Percentiles rank a stretch among this genome's conserved stretches.
Evolutionary conservation across 2,329 filamentous ascomycete species (phyloP).

Genomic region (Neophaeococcomyces mojaviensis): DNA sequence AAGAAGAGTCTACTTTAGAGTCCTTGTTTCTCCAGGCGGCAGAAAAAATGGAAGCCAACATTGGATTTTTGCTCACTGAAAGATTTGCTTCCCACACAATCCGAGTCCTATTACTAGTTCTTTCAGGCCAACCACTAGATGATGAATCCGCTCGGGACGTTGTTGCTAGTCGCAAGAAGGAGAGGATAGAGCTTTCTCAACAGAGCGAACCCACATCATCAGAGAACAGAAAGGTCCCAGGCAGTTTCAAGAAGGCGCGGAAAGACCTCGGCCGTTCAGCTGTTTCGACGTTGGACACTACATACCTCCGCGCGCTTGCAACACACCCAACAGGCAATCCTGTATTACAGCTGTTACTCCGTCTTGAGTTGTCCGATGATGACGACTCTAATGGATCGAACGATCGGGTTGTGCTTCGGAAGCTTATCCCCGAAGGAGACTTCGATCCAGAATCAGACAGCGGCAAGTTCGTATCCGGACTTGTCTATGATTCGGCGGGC

Average conservation of each 20-base stretch:
- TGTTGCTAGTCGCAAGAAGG: constrained; percentile 89
- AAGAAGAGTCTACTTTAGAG: constrained; percentile 63
- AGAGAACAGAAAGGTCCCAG: constrained; percentile 57
- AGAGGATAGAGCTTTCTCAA: constrained; percentile 62
- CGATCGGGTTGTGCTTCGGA: constrained; percentile 61
- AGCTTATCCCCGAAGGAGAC: constrained; percentile 71
- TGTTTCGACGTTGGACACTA: constrained; percentile 65
- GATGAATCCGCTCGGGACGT: constrained; percentile 61
- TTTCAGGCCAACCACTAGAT: constrained; percentile 75
- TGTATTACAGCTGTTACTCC: constrained; percentile 80
- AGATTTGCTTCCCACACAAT: constrained; percentile 84
- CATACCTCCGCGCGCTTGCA: constrained; percentile 73
- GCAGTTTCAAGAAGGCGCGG: constrained; percentile 67
- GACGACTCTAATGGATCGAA: constrained; percentile 60
- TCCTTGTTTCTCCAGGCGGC: constrained; percentile 74
- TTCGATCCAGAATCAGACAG: constrained; percentile 66
- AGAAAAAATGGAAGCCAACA: constrained; percentile 77
- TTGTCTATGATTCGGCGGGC: constrained; percentile 84
- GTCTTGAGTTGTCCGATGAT: constrained; percentile 72
- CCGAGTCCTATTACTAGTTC: constrained; percentile 73
- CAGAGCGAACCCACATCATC: constrained; percentile 38
- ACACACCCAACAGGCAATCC: constrained; percentile 89
- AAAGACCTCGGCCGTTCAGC: constrained; percentile 77
- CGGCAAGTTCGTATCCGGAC: constrained; percentile 72
- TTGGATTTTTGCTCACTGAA: constrained; percentile 79